These are phyloP conservation scores for Scopulariopsis brevicaulis DNA, from an alignment of 2,329 filamentous ascomycete species.

Conservation along the genomic window DNA sequence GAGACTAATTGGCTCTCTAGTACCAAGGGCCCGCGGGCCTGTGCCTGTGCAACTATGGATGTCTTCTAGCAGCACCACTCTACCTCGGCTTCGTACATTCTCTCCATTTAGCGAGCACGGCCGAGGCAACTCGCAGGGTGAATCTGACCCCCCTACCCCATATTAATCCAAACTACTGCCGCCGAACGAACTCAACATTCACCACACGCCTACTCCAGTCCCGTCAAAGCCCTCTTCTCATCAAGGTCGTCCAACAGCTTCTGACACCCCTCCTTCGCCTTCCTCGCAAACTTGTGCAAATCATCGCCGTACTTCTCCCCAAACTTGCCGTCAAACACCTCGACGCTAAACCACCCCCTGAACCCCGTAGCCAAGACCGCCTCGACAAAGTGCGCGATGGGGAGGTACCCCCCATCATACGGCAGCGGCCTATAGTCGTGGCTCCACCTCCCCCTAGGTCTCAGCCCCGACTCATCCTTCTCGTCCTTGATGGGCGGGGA, in stretches of 20 bases:
- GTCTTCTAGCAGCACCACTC: too few species aligned
- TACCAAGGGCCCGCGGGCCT: too few species aligned
- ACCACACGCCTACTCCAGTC: background rate
- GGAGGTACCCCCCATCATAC: conserved; percentile 60
- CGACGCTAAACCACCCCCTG: conserved; percentile 29
- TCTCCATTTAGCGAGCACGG: too few species aligned
- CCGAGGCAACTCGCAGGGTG: too few species aligned
- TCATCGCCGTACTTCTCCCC: conserved; percentile 18
- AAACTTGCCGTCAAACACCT: conserved; percentile 33
- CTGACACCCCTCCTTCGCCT: conserved; percentile 8
- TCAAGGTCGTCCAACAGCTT: background rate
- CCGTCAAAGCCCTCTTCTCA: background rate
- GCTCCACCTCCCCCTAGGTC: conserved; percentile 58
- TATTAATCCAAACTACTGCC: too few species aligned
- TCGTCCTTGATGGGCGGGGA: conserved; percentile 37
- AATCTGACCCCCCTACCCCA: too few species aligned
- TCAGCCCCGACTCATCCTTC: conserved; percentile 35
- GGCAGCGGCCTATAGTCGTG: conserved; percentile 59
- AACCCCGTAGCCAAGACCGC: conserved; percentile 34
- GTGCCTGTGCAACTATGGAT: too few species aligned
- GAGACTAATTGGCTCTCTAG: too few species aligned
- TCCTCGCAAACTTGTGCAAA: conserved; percentile 13
- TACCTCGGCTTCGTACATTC: too few species aligned
- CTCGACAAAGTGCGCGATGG: conserved; percentile 49
- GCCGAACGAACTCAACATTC: background rate